These are phyloP conservation scores for Primulina tabacum DNA, from an alignment of 257 asterid genomes.

Conservation along the genomic window DNA sequence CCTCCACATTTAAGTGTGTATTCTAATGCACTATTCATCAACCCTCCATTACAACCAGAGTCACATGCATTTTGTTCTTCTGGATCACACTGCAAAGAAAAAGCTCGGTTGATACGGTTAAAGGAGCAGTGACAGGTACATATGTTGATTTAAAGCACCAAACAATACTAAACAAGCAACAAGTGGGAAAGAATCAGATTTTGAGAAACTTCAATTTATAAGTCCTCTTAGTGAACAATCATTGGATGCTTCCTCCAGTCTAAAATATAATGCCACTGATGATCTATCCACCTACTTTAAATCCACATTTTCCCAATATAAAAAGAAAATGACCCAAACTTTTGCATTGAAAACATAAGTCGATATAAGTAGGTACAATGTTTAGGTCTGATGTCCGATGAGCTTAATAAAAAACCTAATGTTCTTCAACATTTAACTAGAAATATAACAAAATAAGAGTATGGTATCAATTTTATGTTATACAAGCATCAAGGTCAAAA, in stretches of 20 bases:
- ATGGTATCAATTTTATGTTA: not conserved
- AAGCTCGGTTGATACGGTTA: constrained; percentile 3
- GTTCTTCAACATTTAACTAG: not conserved
- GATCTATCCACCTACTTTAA: constrained; percentile 5
- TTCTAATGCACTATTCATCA: constrained; percentile 46
- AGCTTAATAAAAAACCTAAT: not conserved
- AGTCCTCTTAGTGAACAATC: not conserved
- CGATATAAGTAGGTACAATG: too few relatives aligned
- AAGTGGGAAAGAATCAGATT: not conserved
- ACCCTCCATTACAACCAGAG: constrained; percentile 84
- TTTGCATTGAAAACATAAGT: constrained; percentile 2
- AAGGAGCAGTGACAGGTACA: not conserved
- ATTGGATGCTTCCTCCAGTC: not conserved
- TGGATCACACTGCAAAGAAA: constrained; percentile 69
- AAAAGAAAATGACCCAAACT: not conserved
- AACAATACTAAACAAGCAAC: not conserved
- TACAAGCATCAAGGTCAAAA: constrained; percentile 3
- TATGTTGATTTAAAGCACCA: not conserved
- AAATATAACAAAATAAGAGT: not conserved
- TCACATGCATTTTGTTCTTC: constrained; percentile 73
- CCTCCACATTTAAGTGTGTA: constrained; percentile 87
- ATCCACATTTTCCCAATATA: not conserved
- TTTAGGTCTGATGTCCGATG: not conserved
- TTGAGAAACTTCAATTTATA: not conserved
- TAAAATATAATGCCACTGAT: not conserved